Evolutionary conservation across 2,329 filamentous ascomycete species (phyloP).

Genomic region (Gliomastix tumulicola): DNA sequence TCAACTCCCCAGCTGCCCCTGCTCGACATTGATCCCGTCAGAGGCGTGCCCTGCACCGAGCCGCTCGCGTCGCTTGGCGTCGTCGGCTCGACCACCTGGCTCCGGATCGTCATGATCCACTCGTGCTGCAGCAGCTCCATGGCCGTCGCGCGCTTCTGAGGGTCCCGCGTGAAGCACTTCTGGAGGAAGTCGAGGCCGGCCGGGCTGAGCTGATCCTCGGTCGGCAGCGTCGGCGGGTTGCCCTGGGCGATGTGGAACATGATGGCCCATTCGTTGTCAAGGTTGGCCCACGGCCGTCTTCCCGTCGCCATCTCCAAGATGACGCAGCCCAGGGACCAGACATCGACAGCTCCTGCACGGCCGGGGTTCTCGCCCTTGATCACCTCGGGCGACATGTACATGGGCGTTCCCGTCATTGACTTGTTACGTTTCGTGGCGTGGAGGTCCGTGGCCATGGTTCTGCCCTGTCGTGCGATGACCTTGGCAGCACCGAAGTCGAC

Average conservation of each 20-base stretch:
- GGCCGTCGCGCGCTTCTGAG: constrained; percentile 69
- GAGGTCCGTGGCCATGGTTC: constrained; percentile 64
- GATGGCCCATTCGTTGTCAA: constrained; percentile 99
- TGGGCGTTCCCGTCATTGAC: constrained; percentile 95
- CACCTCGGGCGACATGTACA: constrained; percentile 99
- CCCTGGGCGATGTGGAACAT: constrained; percentile 99
- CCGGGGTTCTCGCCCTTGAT: constrained; percentile 83
- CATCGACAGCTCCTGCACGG: constrained; percentile 80
- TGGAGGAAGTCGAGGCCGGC: constrained; percentile 82
- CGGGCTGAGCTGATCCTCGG: constrained; percentile 74
- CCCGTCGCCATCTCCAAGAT: constrained; percentile 97
- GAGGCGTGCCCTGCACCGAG: constrained; percentile 28
- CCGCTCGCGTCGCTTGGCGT: constrained; percentile 52
- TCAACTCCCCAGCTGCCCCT: constrained; percentile 18
- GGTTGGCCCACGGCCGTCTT: constrained; percentile 83
- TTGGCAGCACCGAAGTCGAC: constrained; percentile 98
- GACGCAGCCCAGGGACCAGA: constrained; percentile 96
- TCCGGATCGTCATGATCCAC: constrained; percentile 69
- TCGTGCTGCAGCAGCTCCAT: constrained; percentile 89
- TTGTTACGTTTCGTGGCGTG: constrained; percentile 63
- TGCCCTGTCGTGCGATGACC: constrained; percentile 88
- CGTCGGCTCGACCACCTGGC: constrained; percentile 55
- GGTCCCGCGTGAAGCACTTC: constrained; percentile 81
- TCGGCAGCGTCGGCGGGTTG: constrained; percentile 81
- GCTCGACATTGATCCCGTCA: constrained; percentile 19